Evolutionary conservation across 2,329 filamentous ascomycete genomes (phyloP), one percentile per base, ranked within the genome.

Genomic region (Acrocalymma vagum): DNA sequence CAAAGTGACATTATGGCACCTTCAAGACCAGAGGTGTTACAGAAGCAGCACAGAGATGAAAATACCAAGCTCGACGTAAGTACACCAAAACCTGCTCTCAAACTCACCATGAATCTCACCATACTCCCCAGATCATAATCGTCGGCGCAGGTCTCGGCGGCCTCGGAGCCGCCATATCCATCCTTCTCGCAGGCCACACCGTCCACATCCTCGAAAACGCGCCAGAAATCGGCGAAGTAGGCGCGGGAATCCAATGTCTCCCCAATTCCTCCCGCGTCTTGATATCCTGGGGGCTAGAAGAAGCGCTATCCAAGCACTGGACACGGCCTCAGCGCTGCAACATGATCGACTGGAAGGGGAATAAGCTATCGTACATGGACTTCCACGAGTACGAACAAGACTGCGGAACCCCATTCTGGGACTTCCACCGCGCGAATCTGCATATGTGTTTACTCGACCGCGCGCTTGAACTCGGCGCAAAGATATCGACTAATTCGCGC

Each of bases 81-180:
- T 31, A 4, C 21, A 3, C 16, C 10, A n/a, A n/a, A n/a, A n/a
- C 5, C 17, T 4, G 15, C 8, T n/a, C 4, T 9, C 10, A 13
- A 17, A 18, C 2, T n/a, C 20, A 20, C 16, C 8, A 15, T 13
- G 9, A 6, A 16, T 20, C n/a, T 22, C 4, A 22, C 31, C 46
- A 15, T 48, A n/a, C 27, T 17, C 2, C 9, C 3, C 13, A 67
- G 63, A 52, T 81, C 17, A 70, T 81, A 15, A 65, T 83, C 17
- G 73, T 81, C 14, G 80, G 80, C n/a, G 80, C 78, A 8, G 80
- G 80, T 5, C 69, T 83, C 14, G 78, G 78, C 16, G 80, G 80
- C 5, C 68, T 83, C 7, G 77, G 71, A 9, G 74, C 76, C 15
- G 74, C 74, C n/a, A 78, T 80, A 42, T 62, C 71, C 3, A 69